Conservation (phyloP, 148 eudicot species). For the Camellia sinensis region DNA sequence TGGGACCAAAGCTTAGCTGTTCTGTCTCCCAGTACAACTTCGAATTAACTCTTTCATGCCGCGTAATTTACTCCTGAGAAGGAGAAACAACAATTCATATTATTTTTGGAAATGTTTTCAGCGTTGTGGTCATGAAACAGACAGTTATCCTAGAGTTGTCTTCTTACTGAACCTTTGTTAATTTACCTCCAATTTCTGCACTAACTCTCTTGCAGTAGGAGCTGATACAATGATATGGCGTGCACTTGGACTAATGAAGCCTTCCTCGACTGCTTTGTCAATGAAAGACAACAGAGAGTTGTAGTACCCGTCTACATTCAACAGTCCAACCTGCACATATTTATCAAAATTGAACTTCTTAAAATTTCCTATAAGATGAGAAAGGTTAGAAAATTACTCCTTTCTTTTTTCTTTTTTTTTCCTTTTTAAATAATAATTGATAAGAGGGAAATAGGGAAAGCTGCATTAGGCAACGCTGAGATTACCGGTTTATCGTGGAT, state of each 20-base stretch:
- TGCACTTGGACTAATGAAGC: slow-evolving; percentile 35
- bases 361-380: no score
- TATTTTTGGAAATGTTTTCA: background rate
- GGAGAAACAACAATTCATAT: background rate
- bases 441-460: no score
- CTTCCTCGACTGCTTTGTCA: slow-evolving; percentile 53
- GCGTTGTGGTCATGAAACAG: no score
- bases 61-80: slow-evolving; percentile 40
- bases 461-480: no score
- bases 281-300: slow-evolving; percentile 44
- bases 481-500: slow-evolving; percentile 81
- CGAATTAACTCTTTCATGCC: slow-evolving; percentile 45
- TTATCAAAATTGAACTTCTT: background rate
- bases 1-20: slow-evolving; percentile 34
- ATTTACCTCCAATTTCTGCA: slow-evolving; percentile 41
- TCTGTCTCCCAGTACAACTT: slow-evolving; percentile 52
- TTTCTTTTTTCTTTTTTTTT: no score
- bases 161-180: no score
- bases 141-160: background rate
- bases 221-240: slow-evolving; percentile 47
- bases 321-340: slow-evolving; percentile 44
- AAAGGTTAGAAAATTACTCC: no score
- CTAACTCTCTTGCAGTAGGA: slow-evolving; percentile 30
- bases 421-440: no score
- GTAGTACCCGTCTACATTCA: slow-evolving; percentile 56